Conservation (phyloP, 2,329 filamentous ascomycete genomes). For the Diplodia intermedia region DNA sequence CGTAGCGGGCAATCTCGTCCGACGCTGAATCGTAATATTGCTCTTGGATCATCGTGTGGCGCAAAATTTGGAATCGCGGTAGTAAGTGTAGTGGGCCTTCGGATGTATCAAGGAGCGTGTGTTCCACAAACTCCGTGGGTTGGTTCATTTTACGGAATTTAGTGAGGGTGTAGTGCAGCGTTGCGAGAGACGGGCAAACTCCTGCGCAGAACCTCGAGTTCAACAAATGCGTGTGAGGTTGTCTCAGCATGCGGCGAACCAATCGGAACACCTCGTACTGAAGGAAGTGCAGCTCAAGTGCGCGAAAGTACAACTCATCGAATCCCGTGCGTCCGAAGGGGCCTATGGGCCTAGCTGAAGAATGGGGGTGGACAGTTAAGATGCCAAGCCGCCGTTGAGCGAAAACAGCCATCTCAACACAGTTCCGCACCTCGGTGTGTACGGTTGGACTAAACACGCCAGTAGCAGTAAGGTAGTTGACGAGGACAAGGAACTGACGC, state of each 20-base stretch:
- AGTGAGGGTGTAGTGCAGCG: background rate
- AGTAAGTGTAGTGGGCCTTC: slow-evolving; percentile 5
- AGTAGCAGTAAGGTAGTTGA: background rate
- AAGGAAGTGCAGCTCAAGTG: background rate
- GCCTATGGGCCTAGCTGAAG: background rate
- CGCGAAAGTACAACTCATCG: slow-evolving; percentile 6
- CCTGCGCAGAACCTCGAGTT: background rate
- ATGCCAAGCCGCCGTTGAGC: background rate
- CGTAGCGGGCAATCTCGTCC: slow-evolving; percentile 4
- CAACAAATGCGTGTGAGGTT: background rate
- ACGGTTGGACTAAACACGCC: background rate
- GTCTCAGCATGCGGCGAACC: slow-evolving; percentile 1
- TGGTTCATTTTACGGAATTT: background rate
- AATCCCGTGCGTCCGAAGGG: background rate
- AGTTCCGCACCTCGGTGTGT: background rate
- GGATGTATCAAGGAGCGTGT: background rate
- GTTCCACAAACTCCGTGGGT: background rate
- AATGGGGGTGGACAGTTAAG: background rate
- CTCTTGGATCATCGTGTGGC: background rate
- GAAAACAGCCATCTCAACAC: background rate
- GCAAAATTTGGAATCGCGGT: background rate
- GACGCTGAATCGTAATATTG: background rate
- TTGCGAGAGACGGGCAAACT: background rate
- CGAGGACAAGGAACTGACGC: background rate
- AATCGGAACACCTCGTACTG: slow-evolving; percentile 23